These are phyloP conservation scores for Fusarium transvaalense DNA, from an alignment of 2,329 filamentous ascomycete genomes.

Conservation along the genomic window DNA sequence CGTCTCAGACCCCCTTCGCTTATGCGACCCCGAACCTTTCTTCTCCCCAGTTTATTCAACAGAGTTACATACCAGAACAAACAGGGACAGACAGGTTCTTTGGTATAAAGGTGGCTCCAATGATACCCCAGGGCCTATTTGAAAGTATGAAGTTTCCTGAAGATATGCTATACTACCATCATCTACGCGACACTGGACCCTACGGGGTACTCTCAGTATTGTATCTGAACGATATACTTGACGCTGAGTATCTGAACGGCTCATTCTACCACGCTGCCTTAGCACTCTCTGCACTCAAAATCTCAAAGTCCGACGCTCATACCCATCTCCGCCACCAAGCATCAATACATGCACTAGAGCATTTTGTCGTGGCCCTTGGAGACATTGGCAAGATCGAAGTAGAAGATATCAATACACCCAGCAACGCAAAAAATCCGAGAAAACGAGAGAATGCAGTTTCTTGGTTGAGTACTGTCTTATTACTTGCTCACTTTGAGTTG, in stretches of 20 bases:
- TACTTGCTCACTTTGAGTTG: constrained; percentile 35
- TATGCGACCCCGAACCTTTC: background rate
- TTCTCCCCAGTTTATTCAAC: background rate
- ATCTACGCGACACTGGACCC: constrained; percentile 20
- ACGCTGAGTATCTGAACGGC: constrained; percentile 2
- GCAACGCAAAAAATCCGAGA: background rate
- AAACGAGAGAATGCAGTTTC: constrained; percentile 24
- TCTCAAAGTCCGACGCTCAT: constrained; percentile 9
- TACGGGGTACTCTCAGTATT: constrained; percentile 25
- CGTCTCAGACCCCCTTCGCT: background rate
- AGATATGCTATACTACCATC: constrained; percentile 40
- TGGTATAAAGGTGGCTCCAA: constrained; percentile 4
- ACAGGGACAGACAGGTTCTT: background rate
- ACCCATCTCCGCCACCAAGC: constrained; percentile 1
- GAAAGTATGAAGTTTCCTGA: constrained; percentile 32
- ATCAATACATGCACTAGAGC: constrained; percentile 30
- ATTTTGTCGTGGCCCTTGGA: constrained; percentile 31
- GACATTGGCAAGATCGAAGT: constrained; percentile 22
- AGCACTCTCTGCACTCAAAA: constrained; percentile 26
- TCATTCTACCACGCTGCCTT: constrained; percentile 36
- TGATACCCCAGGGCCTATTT: constrained; percentile 22
- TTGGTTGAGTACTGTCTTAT: constrained; percentile 29
- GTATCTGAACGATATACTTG: constrained; percentile 23
- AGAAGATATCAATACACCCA: constrained; percentile 5
- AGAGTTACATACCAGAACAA: background rate